Conservation (phyloP, 2,329 filamentous ascomycete genomes). For the Coleophoma cylindrospora region DNA sequence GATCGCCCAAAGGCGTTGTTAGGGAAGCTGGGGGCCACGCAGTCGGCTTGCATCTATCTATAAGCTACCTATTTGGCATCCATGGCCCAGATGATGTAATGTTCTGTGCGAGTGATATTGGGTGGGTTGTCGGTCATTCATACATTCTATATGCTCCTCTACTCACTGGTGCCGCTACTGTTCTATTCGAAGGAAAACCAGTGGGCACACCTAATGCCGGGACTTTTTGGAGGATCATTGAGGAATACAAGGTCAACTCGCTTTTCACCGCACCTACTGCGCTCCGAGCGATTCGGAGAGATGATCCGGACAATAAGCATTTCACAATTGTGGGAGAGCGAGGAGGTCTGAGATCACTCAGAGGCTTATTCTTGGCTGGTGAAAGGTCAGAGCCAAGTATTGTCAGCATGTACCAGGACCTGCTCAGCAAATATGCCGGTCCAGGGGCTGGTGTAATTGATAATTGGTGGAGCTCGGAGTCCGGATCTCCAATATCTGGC, state of each 20-base stretch:
- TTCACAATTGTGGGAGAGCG: conserved; percentile 59
- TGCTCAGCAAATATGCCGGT: conserved; percentile 63
- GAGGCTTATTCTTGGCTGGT: conserved; percentile 78
- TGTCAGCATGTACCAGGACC: conserved; percentile 71
- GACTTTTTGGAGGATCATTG: conserved; percentile 81
- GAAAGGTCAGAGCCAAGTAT: conserved; percentile 87
- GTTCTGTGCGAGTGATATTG: conserved; percentile 71
- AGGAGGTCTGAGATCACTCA: conserved; percentile 67
- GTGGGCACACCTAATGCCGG: conserved; percentile 83
- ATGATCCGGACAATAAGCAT: conserved; percentile 69
- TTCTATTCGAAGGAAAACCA: conserved; percentile 92
- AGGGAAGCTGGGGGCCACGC: conserved; percentile 82
- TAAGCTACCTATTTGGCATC: conserved; percentile 78
- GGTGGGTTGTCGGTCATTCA: conserved; percentile 83
- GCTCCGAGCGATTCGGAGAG: conserved; percentile 78
- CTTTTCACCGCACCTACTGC: conserved; percentile 87
- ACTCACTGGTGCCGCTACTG: conserved; percentile 76
- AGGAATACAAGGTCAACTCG: conserved; percentile 79
- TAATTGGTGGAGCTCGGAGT: conserved; percentile 73
- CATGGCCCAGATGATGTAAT: conserved; percentile 79
- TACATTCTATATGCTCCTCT: conserved; percentile 90
- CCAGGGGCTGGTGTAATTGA: conserved; percentile 59
- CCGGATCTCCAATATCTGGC: conserved; percentile 63
- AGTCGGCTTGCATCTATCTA: conserved; percentile 76
- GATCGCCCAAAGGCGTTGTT: conserved; percentile 76